These are phyloP conservation scores for Vanilla planifolia DNA, from an alignment of 106 monocot genomes.

Conservation along the genomic window DNA sequence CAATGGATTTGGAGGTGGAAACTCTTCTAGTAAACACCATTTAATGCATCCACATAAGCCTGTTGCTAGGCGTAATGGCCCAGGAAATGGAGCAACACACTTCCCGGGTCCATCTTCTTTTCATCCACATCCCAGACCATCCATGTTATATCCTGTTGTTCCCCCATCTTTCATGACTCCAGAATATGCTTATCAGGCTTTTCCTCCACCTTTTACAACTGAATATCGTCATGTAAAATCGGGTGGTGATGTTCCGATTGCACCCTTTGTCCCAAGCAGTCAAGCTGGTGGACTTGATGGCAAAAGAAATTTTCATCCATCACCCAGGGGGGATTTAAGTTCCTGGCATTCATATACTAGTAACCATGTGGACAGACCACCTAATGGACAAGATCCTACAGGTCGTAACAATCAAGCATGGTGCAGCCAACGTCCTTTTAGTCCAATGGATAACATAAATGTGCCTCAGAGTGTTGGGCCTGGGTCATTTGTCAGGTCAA, in stretches of 20 bases:
- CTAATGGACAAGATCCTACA: constrained; percentile 30
- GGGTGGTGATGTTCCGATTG: constrained; percentile 36
- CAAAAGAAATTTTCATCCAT: constrained; percentile 27
- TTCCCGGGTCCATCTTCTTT: constrained; percentile 45
- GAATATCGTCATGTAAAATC: constrained; percentile 44
- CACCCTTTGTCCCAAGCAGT: constrained; percentile 32
- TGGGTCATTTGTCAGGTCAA: constrained; percentile 42
- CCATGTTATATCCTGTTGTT: constrained; percentile 35
- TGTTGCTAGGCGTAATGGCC: constrained; percentile 36
- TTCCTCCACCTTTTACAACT: constrained; percentile 45
- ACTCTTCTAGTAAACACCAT: constrained; percentile 47
- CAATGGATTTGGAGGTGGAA: constrained; percentile 49
- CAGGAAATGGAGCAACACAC: constrained; percentile 39
- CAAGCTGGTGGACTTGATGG: constrained; percentile 36
- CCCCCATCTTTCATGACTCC: constrained; percentile 38
- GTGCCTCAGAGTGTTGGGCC: constrained; percentile 56
- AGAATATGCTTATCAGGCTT: constrained; percentile 58
- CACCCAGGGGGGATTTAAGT: constrained; percentile 47
- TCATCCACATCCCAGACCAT: constrained; percentile 47
- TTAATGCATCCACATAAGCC: constrained; percentile 35
- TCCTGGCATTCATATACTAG: constrained; percentile 39
- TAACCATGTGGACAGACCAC: constrained; percentile 30
- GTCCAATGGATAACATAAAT: constrained; percentile 41
- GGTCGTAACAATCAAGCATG: constrained; percentile 38
- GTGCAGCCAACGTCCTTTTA: constrained; percentile 32